Evolutionary conservation across 257 asterid species (phyloP).

Genomic region (Nicotiana tomentosiformis): DNA sequence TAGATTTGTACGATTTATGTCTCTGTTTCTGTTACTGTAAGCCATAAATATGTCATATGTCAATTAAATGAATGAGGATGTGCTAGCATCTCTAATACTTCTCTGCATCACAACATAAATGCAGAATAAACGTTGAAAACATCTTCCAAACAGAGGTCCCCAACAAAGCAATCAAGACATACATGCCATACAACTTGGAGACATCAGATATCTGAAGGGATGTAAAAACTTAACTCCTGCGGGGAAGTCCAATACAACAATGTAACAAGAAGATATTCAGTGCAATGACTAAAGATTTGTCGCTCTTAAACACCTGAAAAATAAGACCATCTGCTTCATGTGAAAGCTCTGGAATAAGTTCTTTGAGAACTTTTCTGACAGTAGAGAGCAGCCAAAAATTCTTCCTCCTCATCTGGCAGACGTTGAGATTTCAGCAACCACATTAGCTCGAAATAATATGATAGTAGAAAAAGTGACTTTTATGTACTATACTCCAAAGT

Average conservation of each 20-base stretch:
- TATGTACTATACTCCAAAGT: neutral
- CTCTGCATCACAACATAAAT: neutral
- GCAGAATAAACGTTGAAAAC: neutral
- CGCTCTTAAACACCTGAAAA: slow-evolving; percentile 60
- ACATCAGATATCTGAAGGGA: neutral
- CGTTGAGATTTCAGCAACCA: slow-evolving; percentile 25
- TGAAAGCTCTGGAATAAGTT: slow-evolving; percentile 86
- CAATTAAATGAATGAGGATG: neutral
- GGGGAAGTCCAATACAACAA: neutral
- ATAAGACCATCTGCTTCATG: slow-evolving; percentile 98
- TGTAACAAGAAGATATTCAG: neutral
- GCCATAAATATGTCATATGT: neutral
- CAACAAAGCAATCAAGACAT: neutral
- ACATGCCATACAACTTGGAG: neutral
- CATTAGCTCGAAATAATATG: slow-evolving; percentile 8
- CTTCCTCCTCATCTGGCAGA: slow-evolving; percentile 86
- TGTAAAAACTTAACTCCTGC: neutral
- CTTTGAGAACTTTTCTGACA: slow-evolving; percentile 75
- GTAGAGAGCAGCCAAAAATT: slow-evolving; percentile 96
- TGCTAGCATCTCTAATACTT: neutral
- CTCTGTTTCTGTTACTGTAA: neutral
- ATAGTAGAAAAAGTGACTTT: neutral
- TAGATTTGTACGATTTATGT: neutral
- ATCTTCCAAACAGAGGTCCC: neutral
- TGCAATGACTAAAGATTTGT: no score